Base-by-base conservation (phyloP, 805 yeast species). In the Cyberlindnera veronae region DNA sequence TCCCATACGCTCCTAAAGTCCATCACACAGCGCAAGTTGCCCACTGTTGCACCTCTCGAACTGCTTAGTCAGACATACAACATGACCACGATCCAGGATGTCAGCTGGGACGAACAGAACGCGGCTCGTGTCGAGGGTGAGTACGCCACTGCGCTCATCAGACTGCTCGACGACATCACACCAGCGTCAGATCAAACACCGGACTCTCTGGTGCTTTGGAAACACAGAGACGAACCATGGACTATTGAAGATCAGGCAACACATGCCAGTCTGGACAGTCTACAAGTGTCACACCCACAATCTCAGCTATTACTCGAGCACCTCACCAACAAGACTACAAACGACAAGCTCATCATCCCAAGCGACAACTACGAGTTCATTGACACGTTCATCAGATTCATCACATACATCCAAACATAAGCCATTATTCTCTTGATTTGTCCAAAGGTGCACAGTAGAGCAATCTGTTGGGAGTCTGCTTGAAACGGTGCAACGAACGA, bases 21-120 rank as follows among this genome's bases (percentile, higher is more conserved):
- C 12, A n/a, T 50, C 12, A 30, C 14, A 19, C 34, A 38, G 12
- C 21, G 23, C 23, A 43, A 30, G 26, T 43, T 37, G 32, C 39
- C 40, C 5, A 32, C 30, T 18, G 42, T 50, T 11, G 44, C 47
- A 2, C 46, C 51, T 21, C 20, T 48, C 34, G 53, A 53, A 17
- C 16, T 53, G 4, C 9, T 41, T n/a, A 44, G 29, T 5, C 30
- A 40, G 10, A 39, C 39, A 13, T 29, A 32, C 14, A 50, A 45
- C 15, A 12, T 45, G 2, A 50, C 52, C 1, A 19, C 27, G 1
- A 4, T 44, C 3, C 28, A 29, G 4, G 45, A 50, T 27, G 34
- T 51, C 4, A 13, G 12, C 5, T 52, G 45, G 46, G 49, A 51
- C 18, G 33, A 39, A 2, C 21, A 24, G 2, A 48, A 42, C 26